These are phyloP conservation scores for Panus rudis DNA, from an alignment of 768 basidiomycete species.

Conservation along the genomic window DNA sequence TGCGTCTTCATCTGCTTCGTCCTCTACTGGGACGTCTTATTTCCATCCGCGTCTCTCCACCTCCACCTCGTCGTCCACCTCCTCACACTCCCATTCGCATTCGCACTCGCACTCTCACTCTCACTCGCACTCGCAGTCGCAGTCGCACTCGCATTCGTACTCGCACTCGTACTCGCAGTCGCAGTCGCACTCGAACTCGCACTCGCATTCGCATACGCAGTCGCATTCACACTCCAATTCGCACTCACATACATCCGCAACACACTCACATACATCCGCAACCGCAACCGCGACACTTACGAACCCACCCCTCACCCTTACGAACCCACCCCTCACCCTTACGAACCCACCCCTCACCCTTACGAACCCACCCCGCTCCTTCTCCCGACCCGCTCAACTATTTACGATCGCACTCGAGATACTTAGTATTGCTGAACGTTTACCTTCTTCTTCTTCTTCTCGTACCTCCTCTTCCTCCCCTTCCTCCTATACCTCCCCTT, in stretches of 20 bases:
- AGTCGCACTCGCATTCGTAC: too few species aligned
- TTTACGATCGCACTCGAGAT: slow-evolving; percentile 60
- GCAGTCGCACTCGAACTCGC: slow-evolving; percentile 6
- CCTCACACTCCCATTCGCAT: slow-evolving; percentile 4
- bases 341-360: slow-evolving; percentile 1
- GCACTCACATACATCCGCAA: too few species aligned
- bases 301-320: slow-evolving; percentile 2
- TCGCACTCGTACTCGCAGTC: too few species aligned
- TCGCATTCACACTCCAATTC: too few species aligned
- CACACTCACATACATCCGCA: too few species aligned
- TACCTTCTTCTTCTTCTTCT: slow-evolving; percentile 27
- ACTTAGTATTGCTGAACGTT: slow-evolving; percentile 51
- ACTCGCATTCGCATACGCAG: too few species aligned
- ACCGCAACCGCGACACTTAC: too few species aligned
- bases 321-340: slow-evolving; percentile 11
- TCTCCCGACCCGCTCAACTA: slow-evolving; percentile 52
- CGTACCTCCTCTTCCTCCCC: too few species aligned
- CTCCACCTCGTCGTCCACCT: slow-evolving; percentile 8
- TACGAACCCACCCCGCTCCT: slow-evolving; percentile 22
- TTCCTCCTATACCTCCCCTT: too few species aligned
- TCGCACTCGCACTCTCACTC: slow-evolving; percentile 3
- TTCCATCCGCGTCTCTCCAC: slow-evolving; percentile 3
- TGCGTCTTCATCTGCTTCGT: background rate
- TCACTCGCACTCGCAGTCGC: background rate
- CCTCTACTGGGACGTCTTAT: background rate